A percentile compares a stretch with the other conserved stretches of the same genome.
Evolutionary conservation across 192 early-diverging fungal species (phyloP).

Genomic region (Phycomyces blakesleeanus): DNA sequence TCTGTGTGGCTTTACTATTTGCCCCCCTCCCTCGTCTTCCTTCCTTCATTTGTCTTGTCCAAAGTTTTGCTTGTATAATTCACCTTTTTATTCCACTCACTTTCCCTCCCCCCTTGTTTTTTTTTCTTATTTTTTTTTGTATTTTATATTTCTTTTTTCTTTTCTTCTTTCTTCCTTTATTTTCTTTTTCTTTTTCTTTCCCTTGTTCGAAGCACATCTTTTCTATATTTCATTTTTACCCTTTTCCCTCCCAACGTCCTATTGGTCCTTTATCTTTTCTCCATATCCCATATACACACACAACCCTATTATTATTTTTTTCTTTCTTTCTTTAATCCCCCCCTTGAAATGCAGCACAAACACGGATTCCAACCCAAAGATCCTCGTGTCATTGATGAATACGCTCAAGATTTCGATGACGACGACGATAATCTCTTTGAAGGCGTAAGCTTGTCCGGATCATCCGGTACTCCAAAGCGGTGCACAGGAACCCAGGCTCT

Average conservation of each 20-base stretch:
- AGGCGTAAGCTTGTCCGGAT: conserved; percentile 5
- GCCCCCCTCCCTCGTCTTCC: not conserved
- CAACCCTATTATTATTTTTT: not conserved
- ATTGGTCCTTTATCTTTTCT: no score
- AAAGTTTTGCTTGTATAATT: no score
- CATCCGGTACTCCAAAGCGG: conserved; percentile 7
- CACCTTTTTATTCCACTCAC: conserved; percentile 4
- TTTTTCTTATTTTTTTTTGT: no score
- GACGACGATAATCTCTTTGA: conserved; percentile 13
- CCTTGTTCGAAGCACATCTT: no score
- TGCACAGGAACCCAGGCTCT: conserved; percentile 31
- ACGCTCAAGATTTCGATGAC: not conserved
- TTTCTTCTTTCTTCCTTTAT: conserved; percentile 1
- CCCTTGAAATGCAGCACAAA: conserved; percentile 3
- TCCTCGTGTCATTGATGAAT: conserved; percentile 11
- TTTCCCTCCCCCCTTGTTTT: no score
- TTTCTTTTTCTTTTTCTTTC: conserved; percentile 4
- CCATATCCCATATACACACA: not conserved
- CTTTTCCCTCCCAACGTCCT: no score
- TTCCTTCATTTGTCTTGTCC: conserved; percentile 8
- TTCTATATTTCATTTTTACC: no score
- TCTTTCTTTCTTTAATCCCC: not conserved
- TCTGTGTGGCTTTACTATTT: no score
- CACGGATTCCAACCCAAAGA: conserved; percentile 11
- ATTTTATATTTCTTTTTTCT: no score